Evolutionary conservation across 495 filamentous ascomycete genomes (phyloP).

Genomic region (Cairneyella variabilis): DNA sequence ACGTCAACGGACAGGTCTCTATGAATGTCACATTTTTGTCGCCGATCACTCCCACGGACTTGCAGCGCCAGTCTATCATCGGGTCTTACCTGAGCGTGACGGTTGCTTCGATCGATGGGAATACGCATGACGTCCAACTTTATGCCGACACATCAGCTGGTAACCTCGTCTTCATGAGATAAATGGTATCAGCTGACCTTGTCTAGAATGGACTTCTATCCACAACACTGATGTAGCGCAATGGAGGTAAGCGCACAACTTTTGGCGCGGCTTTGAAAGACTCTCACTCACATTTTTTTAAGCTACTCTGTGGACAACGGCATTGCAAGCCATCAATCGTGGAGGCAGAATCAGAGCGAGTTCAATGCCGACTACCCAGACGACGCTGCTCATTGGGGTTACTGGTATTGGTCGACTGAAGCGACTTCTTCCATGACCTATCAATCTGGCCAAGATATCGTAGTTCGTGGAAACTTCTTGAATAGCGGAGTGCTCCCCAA

Average conservation of each 20-base stretch:
- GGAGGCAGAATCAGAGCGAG: slow-evolving; percentile 36
- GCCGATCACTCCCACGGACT: slow-evolving; percentile 83
- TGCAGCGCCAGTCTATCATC: slow-evolving; percentile 79
- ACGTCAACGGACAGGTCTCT: slow-evolving; percentile 58
- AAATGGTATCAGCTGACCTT: slow-evolving; percentile 41
- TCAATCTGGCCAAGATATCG: slow-evolving; percentile 64
- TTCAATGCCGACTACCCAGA: slow-evolving; percentile 61
- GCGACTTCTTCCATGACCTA: slow-evolving; percentile 37
- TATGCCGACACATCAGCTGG: slow-evolving; percentile 87
- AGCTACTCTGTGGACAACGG: slow-evolving; percentile 33
- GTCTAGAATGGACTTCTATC: slow-evolving; percentile 29
- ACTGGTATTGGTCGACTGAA: slow-evolving; percentile 64
- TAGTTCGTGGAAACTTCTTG: slow-evolving; percentile 64
- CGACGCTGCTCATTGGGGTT: slow-evolving; percentile 72
- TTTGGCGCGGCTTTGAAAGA: no score
- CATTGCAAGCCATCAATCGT: slow-evolving; percentile 51
- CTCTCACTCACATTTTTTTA: no score
- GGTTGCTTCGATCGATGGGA: slow-evolving; percentile 50
- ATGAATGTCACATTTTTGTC: slow-evolving; percentile 81
- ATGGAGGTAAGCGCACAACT: slow-evolving; percentile 21
- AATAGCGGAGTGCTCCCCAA: slow-evolving; percentile 60
- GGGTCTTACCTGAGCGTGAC: slow-evolving; percentile 79
- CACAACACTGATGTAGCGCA: slow-evolving; percentile 9
- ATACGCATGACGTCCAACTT: slow-evolving; percentile 64
- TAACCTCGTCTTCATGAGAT: slow-evolving; percentile 43